A percentile compares a stretch with the other conserved stretches of the same genome.
Conservation (phyloP, 2,329 filamentous ascomycete genomes). For the Pleochaeta shiraiana region DNA sequence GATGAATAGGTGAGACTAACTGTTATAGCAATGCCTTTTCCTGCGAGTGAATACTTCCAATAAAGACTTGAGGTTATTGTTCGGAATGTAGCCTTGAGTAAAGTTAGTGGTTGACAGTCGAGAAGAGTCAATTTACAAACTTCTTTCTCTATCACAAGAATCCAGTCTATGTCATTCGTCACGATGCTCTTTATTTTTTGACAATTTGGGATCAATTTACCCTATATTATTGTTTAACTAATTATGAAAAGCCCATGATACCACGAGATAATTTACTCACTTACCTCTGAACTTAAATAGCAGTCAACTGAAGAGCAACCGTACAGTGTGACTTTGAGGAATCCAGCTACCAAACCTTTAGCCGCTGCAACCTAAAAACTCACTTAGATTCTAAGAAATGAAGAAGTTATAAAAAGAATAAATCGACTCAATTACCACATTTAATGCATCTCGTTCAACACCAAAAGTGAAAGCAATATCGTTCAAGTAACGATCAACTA, state of each 20-base stretch:
- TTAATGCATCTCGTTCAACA: constrained; percentile 39
- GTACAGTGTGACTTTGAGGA: constrained; percentile 25
- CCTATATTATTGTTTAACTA: constrained; percentile 26
- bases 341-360: constrained; percentile 48
- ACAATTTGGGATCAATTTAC: constrained; percentile 35
- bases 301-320: constrained; percentile 24
- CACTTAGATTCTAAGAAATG: too few species aligned
- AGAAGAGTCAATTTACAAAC: constrained; percentile 20
- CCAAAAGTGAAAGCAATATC: constrained; percentile 50
- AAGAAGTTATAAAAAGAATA: too few species aligned
- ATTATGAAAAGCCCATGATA: too few species aligned
- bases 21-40: constrained; percentile 45
- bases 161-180: constrained; percentile 32
- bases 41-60: constrained; percentile 26
- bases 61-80: constrained; percentile 36
- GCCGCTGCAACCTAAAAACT: constrained; percentile 44
- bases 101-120: constrained; percentile 10
- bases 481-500: constrained; percentile 53
- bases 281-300: constrained; percentile 21
- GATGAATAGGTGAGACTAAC: constrained; percentile 21
- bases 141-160: constrained; percentile 65
- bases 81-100: constrained; percentile 40
- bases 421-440: too few species aligned
- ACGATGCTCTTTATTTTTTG: constrained; percentile 28
- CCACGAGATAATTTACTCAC: neutral